Percentiles rank a stretch among this genome's conserved stretches.
Conservation (phyloP, 495 filamentous ascomycete genomes). For the Xylaria castorea region DNA sequence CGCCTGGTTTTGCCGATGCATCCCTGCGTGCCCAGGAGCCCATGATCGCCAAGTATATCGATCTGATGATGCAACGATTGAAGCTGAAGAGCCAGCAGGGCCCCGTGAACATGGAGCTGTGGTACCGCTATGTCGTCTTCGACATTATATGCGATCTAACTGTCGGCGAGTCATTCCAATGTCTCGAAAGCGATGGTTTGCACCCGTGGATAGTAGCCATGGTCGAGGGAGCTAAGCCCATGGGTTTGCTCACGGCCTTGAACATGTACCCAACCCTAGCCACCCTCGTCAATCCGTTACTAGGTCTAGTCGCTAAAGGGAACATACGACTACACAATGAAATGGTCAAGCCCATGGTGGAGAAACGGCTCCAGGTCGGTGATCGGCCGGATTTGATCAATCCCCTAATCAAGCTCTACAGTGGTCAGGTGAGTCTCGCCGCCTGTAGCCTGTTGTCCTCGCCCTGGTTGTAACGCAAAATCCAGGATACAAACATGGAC, state of each 20-base stretch:
- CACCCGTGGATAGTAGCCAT: slow-evolving; percentile 41
- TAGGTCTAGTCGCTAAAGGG: slow-evolving; percentile 19
- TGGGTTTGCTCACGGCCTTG: slow-evolving; percentile 25
- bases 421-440: slow-evolving; percentile 35
- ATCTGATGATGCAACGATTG: slow-evolving; percentile 48
- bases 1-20: slow-evolving; percentile 55
- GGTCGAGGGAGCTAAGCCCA: slow-evolving; percentile 29
- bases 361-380: slow-evolving; percentile 26
- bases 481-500: slow-evolving; percentile 34
- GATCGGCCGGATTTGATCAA: slow-evolving; percentile 51
- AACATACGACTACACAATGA: slow-evolving; percentile 25
- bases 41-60: slow-evolving; percentile 50
- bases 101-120: slow-evolving; percentile 42
- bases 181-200: slow-evolving; percentile 45
- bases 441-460: neutral
- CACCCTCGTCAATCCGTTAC: slow-evolving; percentile 18
- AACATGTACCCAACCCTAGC: slow-evolving; percentile 30
- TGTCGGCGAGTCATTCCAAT: slow-evolving; percentile 58
- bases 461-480: slow-evolving; percentile 30
- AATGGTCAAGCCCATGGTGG: slow-evolving; percentile 33
- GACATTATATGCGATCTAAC: slow-evolving; percentile 61
- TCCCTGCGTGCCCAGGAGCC: slow-evolving; percentile 53
- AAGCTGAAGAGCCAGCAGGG: slow-evolving; percentile 31
- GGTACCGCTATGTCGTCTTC: slow-evolving; percentile 59
- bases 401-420: slow-evolving; percentile 49